A percentile compares a stretch with the other conserved stretches of the same genome.
These are phyloP conservation scores for Kluyveromyces nonfermentans DNA, from an alignment of 805 yeast species.

Conservation along the genomic window DNA sequence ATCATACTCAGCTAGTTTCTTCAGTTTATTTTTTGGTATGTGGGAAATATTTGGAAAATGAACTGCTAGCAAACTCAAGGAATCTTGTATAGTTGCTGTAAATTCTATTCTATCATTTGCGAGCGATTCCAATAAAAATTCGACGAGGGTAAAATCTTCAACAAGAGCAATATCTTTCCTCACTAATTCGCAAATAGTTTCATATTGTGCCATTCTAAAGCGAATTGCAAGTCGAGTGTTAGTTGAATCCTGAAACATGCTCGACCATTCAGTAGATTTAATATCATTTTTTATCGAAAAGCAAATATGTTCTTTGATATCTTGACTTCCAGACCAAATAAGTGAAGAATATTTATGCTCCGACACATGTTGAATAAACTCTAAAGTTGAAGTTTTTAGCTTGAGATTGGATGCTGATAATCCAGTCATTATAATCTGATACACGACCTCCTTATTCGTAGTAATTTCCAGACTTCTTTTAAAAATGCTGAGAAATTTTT, in stretches of 20 bases:
- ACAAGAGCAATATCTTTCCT: slow-evolving; percentile 36
- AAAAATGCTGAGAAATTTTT: slow-evolving; percentile 42
- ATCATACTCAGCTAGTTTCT: slow-evolving; percentile 28
- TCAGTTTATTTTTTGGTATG: slow-evolving; percentile 35
- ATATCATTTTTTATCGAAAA: slow-evolving; percentile 49
- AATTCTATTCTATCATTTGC: slow-evolving; percentile 54
- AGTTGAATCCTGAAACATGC: slow-evolving; percentile 11
- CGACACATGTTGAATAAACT: slow-evolving; percentile 56
- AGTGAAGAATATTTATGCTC: slow-evolving; percentile 18
- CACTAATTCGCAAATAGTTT: slow-evolving; percentile 63
- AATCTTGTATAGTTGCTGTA: slow-evolving; percentile 60
- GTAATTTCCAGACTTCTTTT: slow-evolving; percentile 47
- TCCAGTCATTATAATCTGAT: slow-evolving; percentile 49
- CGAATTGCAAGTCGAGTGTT: slow-evolving; percentile 10
- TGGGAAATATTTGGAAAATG: slow-evolving; percentile 36
- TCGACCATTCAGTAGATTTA: slow-evolving; percentile 54
- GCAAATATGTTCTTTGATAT: slow-evolving; percentile 28
- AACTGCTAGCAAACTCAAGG: slow-evolving; percentile 49
- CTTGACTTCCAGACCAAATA: background rate
- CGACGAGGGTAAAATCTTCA: slow-evolving; percentile 42
- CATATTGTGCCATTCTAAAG: slow-evolving; percentile 57
- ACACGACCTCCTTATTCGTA: slow-evolving; percentile 28
- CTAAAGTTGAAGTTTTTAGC: slow-evolving; percentile 48
- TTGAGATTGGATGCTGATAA: slow-evolving; percentile 43
- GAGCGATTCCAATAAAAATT: slow-evolving; percentile 63